phyloP scores from a whole-genome alignment of 2,329 filamentous ascomycete genomes.

The Cadophora luteo-olivacea region DNA sequence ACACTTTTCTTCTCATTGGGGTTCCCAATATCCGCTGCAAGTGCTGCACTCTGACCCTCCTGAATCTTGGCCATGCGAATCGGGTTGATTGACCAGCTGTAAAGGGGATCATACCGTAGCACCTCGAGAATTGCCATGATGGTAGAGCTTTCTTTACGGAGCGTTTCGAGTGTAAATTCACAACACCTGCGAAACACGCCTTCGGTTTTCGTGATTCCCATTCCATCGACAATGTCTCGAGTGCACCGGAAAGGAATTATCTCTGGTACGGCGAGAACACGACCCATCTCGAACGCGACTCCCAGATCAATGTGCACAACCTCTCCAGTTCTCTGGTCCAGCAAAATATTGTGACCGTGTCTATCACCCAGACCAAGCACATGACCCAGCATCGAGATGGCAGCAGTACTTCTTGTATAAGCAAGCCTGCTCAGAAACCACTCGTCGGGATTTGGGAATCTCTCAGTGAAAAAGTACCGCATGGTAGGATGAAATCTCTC shows the following conservation, averaged over 20 bases:
- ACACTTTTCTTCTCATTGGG: conserved; percentile 43
- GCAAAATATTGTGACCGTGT: conserved; percentile 94
- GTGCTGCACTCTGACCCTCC: conserved; percentile 59
- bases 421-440: conserved; percentile 92
- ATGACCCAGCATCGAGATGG: conserved; percentile 93
- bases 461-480: conserved; percentile 96
- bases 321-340: conserved; percentile 89
- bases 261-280: conserved; percentile 93
- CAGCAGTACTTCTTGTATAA: conserved; percentile 91
- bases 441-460: conserved; percentile 90
- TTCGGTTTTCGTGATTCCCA: conserved; percentile 94
- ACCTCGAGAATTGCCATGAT: conserved; percentile 99
- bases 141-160: conserved; percentile 93
- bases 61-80: conserved; percentile 69
- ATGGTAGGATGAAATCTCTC: conserved; percentile 90
- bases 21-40: conserved; percentile 39
- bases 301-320: conserved; percentile 97
- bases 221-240: conserved; percentile 92
- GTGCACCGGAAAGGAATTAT: conserved; percentile 95
- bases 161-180: conserved; percentile 93
- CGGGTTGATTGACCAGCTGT: conserved; percentile 90
- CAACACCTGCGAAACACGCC: conserved; percentile 98
- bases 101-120: conserved; percentile 94
- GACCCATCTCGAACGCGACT: conserved; percentile 95
- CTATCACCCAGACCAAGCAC: conserved; percentile 92